Evolutionary conservation across 2,329 filamentous ascomycete genomes (phyloP).

Genomic region (Diaporthe citriasiana): DNA sequence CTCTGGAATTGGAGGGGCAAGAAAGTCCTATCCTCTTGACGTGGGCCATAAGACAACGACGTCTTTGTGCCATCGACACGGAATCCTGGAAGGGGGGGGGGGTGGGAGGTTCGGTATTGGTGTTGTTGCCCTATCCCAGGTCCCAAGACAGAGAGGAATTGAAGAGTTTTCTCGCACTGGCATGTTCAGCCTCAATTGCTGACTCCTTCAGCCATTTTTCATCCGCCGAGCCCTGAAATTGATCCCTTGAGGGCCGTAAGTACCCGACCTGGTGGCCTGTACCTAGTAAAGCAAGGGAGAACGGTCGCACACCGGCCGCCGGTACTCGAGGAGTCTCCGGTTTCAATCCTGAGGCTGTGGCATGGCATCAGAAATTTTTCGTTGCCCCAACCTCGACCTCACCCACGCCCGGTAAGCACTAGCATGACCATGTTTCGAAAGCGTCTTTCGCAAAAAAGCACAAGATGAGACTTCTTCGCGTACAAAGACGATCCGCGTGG

Average conservation of each 20-base stretch:
- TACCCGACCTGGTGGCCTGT: conserved; percentile 14
- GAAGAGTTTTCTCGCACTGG: conserved; percentile 36
- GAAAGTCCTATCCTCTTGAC: conserved; percentile 9
- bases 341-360: conserved; percentile 14
- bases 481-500: conserved; percentile 21
- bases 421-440: conserved; percentile 6
- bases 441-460: neutral
- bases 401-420: conserved; percentile 22
- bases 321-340: neutral
- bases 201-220: conserved; percentile 20
- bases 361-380: conserved; percentile 18
- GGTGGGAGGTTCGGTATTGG: conserved; percentile 10
- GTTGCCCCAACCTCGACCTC: conserved; percentile 12
- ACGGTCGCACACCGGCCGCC: conserved; percentile 1
- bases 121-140: conserved; percentile 2
- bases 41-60: conserved; percentile 13
- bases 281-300: conserved; percentile 12
- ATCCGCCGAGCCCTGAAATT: conserved; percentile 11
- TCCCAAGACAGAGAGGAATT: conserved; percentile 17
- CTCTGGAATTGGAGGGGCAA: conserved; percentile 27
- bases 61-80: conserved; percentile 14
- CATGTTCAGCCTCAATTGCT: conserved; percentile 33
- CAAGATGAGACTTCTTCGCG: conserved; percentile 3
- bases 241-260: conserved; percentile 19
- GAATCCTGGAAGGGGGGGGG: neutral